Evolutionary conservation across 2,329 filamentous ascomycete species (phyloP).

Genomic region (Byssochlamys sp.): DNA sequence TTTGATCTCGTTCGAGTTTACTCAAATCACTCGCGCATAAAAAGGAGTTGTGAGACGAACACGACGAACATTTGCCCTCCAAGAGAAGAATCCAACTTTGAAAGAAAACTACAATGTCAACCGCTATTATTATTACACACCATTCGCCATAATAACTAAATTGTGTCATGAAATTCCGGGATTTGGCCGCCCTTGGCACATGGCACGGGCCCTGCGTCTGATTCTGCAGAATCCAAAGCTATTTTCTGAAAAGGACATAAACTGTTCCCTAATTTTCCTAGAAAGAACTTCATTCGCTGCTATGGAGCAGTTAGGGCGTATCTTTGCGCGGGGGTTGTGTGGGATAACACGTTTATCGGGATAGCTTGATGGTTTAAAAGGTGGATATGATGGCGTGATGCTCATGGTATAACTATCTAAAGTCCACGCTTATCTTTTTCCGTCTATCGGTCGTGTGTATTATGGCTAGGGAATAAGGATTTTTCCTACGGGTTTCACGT

Average conservation of each 20-base stretch:
- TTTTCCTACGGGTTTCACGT: too few relatives aligned
- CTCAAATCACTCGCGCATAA: too few relatives aligned
- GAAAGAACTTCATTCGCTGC: neutral
- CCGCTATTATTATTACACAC: neutral
- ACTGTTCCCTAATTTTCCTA: neutral
- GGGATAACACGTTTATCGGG: neutral
- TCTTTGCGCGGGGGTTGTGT: neutral
- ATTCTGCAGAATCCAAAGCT: neutral
- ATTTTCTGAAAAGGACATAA: neutral
- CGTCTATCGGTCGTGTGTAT: too few relatives aligned
- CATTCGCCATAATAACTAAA: neutral
- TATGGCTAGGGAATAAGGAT: too few relatives aligned
- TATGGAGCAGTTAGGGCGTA: neutral
- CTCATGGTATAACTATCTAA: neutral
- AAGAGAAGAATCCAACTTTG: too few relatives aligned
- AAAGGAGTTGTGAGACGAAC: too few relatives aligned
- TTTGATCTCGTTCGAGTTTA: too few relatives aligned
- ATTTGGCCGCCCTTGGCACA: neutral
- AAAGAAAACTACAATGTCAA: neutral
- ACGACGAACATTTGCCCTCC: too few relatives aligned
- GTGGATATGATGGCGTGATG: neutral
- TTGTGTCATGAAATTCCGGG: neutral
- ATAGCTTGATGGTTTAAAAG: neutral
- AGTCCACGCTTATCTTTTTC: too few relatives aligned
- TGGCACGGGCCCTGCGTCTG: neutral